A percentile compares a stretch with the other conserved stretches of the same genome.
Evolutionary conservation across 1,284 basidiomycete species (phyloP).

Genomic region (Uromyces viciae-fabae): DNA sequence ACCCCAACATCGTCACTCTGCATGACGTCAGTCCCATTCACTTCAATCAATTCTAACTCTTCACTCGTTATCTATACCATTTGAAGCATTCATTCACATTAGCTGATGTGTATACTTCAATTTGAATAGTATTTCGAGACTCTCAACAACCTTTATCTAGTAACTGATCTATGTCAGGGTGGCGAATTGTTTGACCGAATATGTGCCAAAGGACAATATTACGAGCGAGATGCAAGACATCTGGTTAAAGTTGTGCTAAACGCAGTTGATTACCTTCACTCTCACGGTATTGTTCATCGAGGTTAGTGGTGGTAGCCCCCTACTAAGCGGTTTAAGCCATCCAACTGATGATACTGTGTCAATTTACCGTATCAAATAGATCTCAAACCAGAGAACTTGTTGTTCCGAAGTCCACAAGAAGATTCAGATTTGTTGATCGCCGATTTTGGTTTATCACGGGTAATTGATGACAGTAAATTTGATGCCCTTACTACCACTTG

Average conservation of each 20-base stretch:
- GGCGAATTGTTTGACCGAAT: constrained; percentile 98
- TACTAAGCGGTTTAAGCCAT: too few relatives aligned
- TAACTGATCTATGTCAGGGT: constrained; percentile 94
- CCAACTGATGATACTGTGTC: not conserved
- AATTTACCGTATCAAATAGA: constrained; percentile 60
- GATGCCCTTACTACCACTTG: constrained; percentile 88
- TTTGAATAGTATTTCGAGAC: constrained; percentile 34
- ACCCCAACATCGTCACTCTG: constrained; percentile 64
- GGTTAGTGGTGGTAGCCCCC: constrained; percentile 62
- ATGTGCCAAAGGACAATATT: constrained; percentile 94
- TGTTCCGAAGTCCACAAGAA: constrained; percentile 85
- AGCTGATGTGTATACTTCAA: not conserved
- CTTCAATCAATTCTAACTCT: constrained; percentile 3
- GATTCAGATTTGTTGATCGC: constrained; percentile 94
- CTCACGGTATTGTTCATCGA: constrained; percentile 90
- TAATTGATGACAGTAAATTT: constrained; percentile 86
- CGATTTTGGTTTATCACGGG: constrained; percentile 76
- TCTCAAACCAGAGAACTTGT: constrained; percentile 92
- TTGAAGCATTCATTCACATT: constrained; percentile 69
- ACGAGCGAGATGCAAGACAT: constrained; percentile 83
- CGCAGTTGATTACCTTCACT: constrained; percentile 88
- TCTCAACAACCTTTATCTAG: constrained; percentile 60
- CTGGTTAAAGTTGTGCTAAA: constrained; percentile 81
- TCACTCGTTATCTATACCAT: too few relatives aligned
- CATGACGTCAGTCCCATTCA: constrained; percentile 46